Evolutionary conservation across 2,329 filamentous ascomycete genomes (phyloP).

Genomic region (Escovopsis sp.): DNA sequence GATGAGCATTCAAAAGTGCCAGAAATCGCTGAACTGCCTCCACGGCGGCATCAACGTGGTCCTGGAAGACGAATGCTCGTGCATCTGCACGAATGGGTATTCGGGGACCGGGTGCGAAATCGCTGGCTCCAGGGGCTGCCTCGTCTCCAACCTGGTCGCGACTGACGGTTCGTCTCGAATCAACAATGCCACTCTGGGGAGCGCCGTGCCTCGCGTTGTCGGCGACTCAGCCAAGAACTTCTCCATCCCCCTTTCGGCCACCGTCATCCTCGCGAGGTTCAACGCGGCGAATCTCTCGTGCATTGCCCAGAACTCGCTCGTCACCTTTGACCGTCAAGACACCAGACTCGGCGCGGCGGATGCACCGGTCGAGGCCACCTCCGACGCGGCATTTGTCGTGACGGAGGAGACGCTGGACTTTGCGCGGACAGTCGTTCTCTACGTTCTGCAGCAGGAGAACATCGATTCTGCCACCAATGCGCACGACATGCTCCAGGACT

Average conservation of each 20-base stretch:
- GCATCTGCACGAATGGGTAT: constrained; percentile 81
- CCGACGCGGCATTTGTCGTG: constrained; percentile 29
- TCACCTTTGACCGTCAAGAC: constrained; percentile 58
- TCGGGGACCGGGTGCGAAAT: constrained; percentile 43
- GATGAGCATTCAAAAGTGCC: constrained; percentile 37
- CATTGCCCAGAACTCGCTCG: constrained; percentile 69
- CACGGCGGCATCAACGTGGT: constrained; percentile 73
- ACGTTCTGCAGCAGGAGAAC: constrained; percentile 41
- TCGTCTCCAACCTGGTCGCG: constrained; percentile 30
- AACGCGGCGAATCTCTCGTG: constrained; percentile 66
- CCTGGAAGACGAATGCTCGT: constrained; percentile 56
- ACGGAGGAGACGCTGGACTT: constrained; percentile 48
- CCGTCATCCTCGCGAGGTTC: constrained; percentile 60
- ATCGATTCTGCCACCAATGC: constrained; percentile 36
- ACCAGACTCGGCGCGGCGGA: constrained; percentile 19
- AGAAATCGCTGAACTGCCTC: constrained; percentile 47
- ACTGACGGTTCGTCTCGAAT: constrained; percentile 27
- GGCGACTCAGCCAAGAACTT: constrained; percentile 51
- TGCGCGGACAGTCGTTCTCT: constrained; percentile 46
- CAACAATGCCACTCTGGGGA: constrained; percentile 65
- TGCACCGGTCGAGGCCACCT: constrained; percentile 13
- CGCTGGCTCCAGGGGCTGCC: constrained; percentile 34
- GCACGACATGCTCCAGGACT: constrained; percentile 38
- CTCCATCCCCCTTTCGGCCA: constrained; percentile 57
- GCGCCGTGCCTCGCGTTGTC: constrained; percentile 63